Base-by-base conservation (phyloP, 169 alveolate species). In the Eimeria necatrix region DNA sequence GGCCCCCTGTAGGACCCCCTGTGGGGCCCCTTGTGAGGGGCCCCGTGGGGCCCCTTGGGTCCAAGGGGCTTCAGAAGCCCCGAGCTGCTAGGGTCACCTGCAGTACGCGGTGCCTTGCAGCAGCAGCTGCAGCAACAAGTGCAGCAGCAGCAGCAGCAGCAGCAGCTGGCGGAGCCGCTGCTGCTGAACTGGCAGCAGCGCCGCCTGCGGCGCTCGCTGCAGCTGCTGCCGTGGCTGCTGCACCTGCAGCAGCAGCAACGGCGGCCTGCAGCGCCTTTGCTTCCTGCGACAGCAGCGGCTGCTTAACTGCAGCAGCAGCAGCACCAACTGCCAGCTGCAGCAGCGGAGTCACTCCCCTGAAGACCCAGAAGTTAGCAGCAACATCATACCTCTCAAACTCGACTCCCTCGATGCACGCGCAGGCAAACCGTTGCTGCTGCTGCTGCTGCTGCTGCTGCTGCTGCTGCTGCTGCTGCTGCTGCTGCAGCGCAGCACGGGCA, bases 301-400 rank as follows among this genome's bases (percentile, higher is more conserved):
- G 78, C 78, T 20, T 1, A 16, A 22, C 78, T 20, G 78, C 78
- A 20, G 41, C 78, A 20, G 78, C 78, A 22, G 41, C 78, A 22
- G 78, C 78, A 68, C 78, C 78, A 22, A 68, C 48, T 22, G 46
- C 9, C 41, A 68, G 78, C 78, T 68, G 78, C 78, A 68, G 78
- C 78, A 68, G 41, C 12, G 78, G 78, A 0, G 32, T 68, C 78
- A 20, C 46, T 68, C 78, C 78, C 78, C 41, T 68, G 41, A 68
- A 68, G 41, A 68, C 41, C 78, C 78, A 68, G 78, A 68, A 68
- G 41, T n/a, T n/a, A 20, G 78, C 78, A 16, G 78, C 78, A 20
- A 22, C 48, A 22, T 68, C 78, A 68, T 68, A 68, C 78, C 78
- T 10, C 78, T 68, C 78, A 68, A 68, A 68, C 78, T 68, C 78